Evolutionary conservation across 805 yeast genomes (phyloP).

Genomic region (Starmerella geochares): DNA sequence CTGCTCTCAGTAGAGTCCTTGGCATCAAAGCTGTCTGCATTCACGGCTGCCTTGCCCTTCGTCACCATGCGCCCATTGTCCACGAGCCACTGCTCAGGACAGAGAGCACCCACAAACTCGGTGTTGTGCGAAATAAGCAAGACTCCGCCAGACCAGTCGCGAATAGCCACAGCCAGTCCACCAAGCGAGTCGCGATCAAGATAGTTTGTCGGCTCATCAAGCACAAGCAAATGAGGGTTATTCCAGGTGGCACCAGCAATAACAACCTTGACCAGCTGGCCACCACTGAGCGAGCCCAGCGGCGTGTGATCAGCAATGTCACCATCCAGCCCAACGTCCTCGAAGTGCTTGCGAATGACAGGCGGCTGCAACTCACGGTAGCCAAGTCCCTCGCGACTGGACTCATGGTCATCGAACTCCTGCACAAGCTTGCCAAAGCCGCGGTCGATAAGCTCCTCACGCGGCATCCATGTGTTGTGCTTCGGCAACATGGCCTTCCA

Average conservation of each 20-base stretch:
- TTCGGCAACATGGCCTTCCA: slow-evolving; percentile 90
- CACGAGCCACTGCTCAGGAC: slow-evolving; percentile 98
- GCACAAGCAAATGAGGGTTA: slow-evolving; percentile 89
- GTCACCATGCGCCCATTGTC: slow-evolving; percentile 84
- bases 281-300: slow-evolving; percentile 92
- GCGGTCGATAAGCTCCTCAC: slow-evolving; percentile 66
- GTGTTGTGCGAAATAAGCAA: slow-evolving; percentile 96
- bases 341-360: slow-evolving; percentile 91
- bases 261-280: slow-evolving; percentile 94
- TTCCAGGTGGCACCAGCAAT: slow-evolving; percentile 99
- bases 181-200: slow-evolving; percentile 96
- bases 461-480: slow-evolving; percentile 86
- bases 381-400: slow-evolving; percentile 97
- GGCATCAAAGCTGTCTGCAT: slow-evolving; percentile 61
- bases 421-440: slow-evolving; percentile 88
- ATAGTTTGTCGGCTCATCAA: slow-evolving; percentile 98
- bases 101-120: slow-evolving; percentile 92
- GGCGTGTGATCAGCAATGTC: slow-evolving; percentile 98
- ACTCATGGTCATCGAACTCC: slow-evolving; percentile 97
- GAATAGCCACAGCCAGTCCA: slow-evolving; percentile 92
- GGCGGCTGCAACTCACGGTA: slow-evolving; percentile 88
- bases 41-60: slow-evolving; percentile 63
- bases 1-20: slow-evolving; percentile 53
- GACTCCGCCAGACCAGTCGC: slow-evolving; percentile 98
- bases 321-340: slow-evolving; percentile 93